Evolutionary conservation across 495 filamentous ascomycete species (phyloP), one percentile per base, ranked within the genome.

Genomic region (Hyaloscypha hepaticicola): DNA sequence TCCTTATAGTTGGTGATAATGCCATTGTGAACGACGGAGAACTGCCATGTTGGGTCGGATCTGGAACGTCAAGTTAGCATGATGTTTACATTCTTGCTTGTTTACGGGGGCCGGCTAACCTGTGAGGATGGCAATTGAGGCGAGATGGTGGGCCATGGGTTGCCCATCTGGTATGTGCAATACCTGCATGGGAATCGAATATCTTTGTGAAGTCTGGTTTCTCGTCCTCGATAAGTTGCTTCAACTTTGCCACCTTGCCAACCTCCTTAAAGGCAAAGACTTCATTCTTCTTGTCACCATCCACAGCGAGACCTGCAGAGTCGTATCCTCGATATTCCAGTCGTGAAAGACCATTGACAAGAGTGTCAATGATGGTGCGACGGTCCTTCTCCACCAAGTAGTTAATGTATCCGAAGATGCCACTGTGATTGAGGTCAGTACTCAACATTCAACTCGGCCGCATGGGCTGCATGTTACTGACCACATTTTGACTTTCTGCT

Each of bases 1-100:
- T 99, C 95, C 82, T 99, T 99, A 86, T 99, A 99, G 84, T 99
- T 99, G 81, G 95, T 99, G 81, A 99, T 99, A 83, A 99, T 99
- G 75, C 95, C 95, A 78, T 99, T 99, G 87, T 99, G 95, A 50
- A 97, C 94, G 70, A 99, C 90, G 64, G 92, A 85, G 76, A 99
- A 99, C 77, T 98, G 87, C 92, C 93, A 98, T 70, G 80, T 90
- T 71, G 89, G 87, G 73, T 99, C 95, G 51, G 82, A 84, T 74
- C 82, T 82, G 65, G 19, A 29, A 31, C 53, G 22, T 34, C 41
- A 8, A 21, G 28, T 38, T 5, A 51, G 38, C 55, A 25, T 19
- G 19, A 3, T 45, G 38, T 45, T 45, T 45, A 45, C 38, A 45
- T 45, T 45, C 38, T 45, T 45, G 27, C 33, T 41, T 33, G 25